These are phyloP conservation scores for Sugiyamaella grinbergsii DNA, from an alignment of 1,139 yeast genomes.

Conservation along the genomic window DNA sequence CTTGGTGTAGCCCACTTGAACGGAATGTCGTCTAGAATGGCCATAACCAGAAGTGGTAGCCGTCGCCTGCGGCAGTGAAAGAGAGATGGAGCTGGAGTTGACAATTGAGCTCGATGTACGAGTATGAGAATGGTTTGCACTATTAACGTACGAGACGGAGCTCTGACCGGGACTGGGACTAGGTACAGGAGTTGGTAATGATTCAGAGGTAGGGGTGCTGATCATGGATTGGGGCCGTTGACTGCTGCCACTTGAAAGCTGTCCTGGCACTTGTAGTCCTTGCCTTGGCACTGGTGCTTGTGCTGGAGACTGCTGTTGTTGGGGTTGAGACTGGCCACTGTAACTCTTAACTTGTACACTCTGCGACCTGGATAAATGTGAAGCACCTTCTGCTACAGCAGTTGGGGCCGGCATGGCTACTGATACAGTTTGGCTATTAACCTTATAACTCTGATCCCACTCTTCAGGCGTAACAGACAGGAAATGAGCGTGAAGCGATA, in stretches of 20 bases:
- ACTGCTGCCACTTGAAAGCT: not conserved
- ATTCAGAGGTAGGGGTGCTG: not conserved
- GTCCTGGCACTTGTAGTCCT: not conserved
- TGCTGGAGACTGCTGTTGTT: too few species aligned
- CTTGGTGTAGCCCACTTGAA: slow-evolving; percentile 34
- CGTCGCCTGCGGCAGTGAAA: slow-evolving; percentile 15
- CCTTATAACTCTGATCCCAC: slow-evolving; percentile 61
- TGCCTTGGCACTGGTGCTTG: not conserved
- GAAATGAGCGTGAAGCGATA: slow-evolving; percentile 76
- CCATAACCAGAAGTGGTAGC: slow-evolving; percentile 16
- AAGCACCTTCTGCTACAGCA: slow-evolving; percentile 10
- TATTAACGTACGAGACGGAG: too few species aligned
- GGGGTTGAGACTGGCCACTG: too few species aligned
- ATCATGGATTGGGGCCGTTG: slow-evolving; percentile 21
- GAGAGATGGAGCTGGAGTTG: slow-evolving; percentile 13
- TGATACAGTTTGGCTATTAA: slow-evolving; percentile 8
- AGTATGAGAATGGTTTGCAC: slow-evolving; percentile 8
- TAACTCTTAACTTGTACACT: slow-evolving; percentile 32
- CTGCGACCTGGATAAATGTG: slow-evolving; percentile 30
- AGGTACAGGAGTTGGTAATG: slow-evolving; percentile 16
- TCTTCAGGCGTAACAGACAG: slow-evolving; percentile 82
- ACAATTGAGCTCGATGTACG: slow-evolving; percentile 19
- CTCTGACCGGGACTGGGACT: slow-evolving; percentile 8
- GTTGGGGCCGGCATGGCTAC: slow-evolving; percentile 21
- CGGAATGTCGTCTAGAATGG: slow-evolving; percentile 37